Evolutionary conservation across 192 early-diverging fungal genomes (phyloP).

Genomic region (Dimargaris cristalligena): DNA sequence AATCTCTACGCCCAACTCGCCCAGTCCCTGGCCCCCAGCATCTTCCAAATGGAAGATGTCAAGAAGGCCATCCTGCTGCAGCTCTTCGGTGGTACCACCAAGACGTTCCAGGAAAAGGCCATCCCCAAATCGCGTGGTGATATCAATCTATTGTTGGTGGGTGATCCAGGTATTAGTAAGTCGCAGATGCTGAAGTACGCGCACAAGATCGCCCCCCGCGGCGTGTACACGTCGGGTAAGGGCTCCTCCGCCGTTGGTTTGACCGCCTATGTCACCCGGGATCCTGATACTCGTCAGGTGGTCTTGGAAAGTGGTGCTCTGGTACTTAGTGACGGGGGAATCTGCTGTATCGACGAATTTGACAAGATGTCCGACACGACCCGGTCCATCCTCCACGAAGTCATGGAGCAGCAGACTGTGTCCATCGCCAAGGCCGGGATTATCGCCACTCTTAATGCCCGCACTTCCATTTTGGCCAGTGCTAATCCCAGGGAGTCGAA

Average conservation of each 20-base stretch:
- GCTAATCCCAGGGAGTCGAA: conserved; percentile 91
- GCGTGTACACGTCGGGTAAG: conserved; percentile 94
- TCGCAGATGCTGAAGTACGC: conserved; percentile 86
- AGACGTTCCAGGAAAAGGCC: conserved; percentile 51
- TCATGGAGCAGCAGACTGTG: conserved; percentile 98
- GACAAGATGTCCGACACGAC: conserved; percentile 96
- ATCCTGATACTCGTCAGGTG: conserved; percentile 88
- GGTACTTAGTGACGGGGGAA: conserved; percentile 85
- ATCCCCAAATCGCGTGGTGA: conserved; percentile 65
- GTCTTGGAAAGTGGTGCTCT: conserved; percentile 94
- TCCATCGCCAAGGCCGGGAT: conserved; percentile 98
- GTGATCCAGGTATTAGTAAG: conserved; percentile 93
- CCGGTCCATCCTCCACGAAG: conserved; percentile 90
- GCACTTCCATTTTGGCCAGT: conserved; percentile 84
- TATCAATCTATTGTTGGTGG: conserved; percentile 85
- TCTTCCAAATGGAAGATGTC: conserved; percentile 92
- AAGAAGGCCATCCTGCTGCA: conserved; percentile 92
- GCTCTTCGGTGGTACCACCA: conserved; percentile 89
- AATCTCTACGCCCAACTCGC: conserved; percentile 72
- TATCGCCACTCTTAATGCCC: conserved; percentile 91
- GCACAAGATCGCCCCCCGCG: conserved; percentile 84
- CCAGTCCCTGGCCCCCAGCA: conserved; percentile 79
- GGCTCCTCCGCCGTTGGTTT: conserved; percentile 91
- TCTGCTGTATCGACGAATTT: conserved; percentile 98
- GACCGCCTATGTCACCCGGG: conserved; percentile 86